These are phyloP conservation scores for Wickerhamomyces sp. DNA, from an alignment of 1,139 yeast species.

Conservation along the genomic window DNA sequence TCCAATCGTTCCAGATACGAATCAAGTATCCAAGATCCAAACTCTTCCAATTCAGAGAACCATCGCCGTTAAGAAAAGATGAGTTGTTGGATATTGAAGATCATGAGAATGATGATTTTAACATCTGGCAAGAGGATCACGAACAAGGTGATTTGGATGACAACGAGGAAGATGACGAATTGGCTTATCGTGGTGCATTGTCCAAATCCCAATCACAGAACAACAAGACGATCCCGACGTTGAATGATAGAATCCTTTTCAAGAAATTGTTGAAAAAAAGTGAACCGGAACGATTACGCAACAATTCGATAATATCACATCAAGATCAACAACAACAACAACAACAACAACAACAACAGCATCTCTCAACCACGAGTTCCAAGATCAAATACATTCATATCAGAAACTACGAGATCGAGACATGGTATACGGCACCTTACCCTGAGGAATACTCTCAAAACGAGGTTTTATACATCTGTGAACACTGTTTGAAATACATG, in stretches of 20 bases:
- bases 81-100: slow-evolving; percentile 18
- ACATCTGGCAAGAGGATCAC: slow-evolving; percentile 14
- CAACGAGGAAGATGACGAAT: slow-evolving; percentile 27
- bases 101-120: slow-evolving; percentile 22
- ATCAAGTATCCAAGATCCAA: slow-evolving; percentile 20
- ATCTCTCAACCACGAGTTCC: slow-evolving; percentile 32
- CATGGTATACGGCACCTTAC: slow-evolving; percentile 93
- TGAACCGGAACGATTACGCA: slow-evolving; percentile 21
- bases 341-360: slow-evolving; percentile 8
- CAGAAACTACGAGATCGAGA: slow-evolving; percentile 67
- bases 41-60: slow-evolving; percentile 22
- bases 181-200: slow-evolving; percentile 65
- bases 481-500: slow-evolving; percentile 80
- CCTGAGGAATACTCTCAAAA: slow-evolving; percentile 79
- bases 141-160: slow-evolving; percentile 5
- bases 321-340: slow-evolving; percentile 16
- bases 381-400: slow-evolving; percentile 56
- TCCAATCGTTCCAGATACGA: slow-evolving; percentile 8
- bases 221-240: slow-evolving; percentile 53
- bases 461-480: slow-evolving; percentile 68
- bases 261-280: slow-evolving; percentile 31
- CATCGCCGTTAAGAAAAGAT: slow-evolving; percentile 17
- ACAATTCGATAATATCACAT: slow-evolving; percentile 19
- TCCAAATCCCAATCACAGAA: slow-evolving; percentile 58
- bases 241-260: slow-evolving; percentile 45